Conservation (phyloP, 495 filamentous ascomycete species). For the Aspergillus carlsbadensis region DNA sequence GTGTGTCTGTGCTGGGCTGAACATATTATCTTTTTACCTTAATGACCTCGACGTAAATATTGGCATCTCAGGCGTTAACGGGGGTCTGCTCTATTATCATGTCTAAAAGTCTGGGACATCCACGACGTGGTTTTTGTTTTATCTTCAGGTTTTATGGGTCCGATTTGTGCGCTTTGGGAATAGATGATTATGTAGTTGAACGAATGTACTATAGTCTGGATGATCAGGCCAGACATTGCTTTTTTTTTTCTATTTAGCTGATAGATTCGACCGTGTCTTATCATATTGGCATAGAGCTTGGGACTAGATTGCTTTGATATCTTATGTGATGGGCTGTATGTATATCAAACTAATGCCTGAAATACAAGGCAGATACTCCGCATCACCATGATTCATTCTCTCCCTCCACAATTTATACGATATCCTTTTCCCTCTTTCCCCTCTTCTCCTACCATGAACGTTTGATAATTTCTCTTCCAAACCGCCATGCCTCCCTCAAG, state of each 20-base stretch:
- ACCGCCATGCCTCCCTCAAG: slow-evolving; percentile 17
- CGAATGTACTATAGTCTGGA: slow-evolving; percentile 19
- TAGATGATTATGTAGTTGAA: slow-evolving; percentile 20
- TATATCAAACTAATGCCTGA: slow-evolving; percentile 12
- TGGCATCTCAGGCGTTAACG: slow-evolving; percentile 31
- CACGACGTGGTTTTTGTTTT: slow-evolving; percentile 19
- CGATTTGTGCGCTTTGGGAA: slow-evolving; percentile 12
- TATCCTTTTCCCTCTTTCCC: not conserved
- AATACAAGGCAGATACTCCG: slow-evolving; percentile 13
- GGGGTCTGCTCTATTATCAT: slow-evolving; percentile 21
- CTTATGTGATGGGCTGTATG: no score
- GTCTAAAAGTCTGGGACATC: slow-evolving; percentile 23
- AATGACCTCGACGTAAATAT: slow-evolving; percentile 32
- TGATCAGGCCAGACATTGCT: not conserved
- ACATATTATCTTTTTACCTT: slow-evolving; percentile 25
- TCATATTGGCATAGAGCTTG: no score
- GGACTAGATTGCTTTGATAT: no score
- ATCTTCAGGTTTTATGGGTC: slow-evolving; percentile 9
- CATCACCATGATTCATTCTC: slow-evolving; percentile 1
- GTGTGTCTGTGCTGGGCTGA: slow-evolving; percentile 19
- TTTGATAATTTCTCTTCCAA: no score
- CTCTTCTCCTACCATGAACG: not conserved
- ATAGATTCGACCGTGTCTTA: no score
- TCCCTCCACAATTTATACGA: not conserved
- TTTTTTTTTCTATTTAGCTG: no score